Conservation (phyloP, 345 rosid species). For the Eucalyptus guilfoylei region DNA sequence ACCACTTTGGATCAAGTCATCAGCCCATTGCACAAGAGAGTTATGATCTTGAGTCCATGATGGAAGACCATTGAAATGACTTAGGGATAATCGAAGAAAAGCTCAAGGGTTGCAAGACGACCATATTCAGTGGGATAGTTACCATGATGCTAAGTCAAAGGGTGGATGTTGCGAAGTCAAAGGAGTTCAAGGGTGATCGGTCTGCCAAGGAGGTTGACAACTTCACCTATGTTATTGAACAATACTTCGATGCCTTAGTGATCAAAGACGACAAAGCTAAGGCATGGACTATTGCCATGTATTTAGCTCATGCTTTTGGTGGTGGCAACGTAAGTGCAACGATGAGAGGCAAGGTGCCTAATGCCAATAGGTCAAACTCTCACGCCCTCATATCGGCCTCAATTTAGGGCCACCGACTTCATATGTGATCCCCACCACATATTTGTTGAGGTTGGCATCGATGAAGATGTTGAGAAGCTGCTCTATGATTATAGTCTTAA, state of each 20-base stretch:
- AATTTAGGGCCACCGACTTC: background rate
- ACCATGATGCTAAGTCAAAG: background rate
- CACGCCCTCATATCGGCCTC: background rate
- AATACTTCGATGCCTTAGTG: background rate
- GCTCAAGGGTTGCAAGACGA: background rate
- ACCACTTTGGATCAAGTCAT: background rate
- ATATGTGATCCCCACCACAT: background rate
- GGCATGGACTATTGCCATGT: background rate
- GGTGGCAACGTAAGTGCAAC: background rate
- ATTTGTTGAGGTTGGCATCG: constrained; percentile 26
- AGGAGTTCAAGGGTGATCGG: background rate
- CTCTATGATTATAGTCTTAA: constrained; percentile 4
- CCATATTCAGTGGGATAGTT: background rate
- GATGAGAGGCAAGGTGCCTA: background rate
- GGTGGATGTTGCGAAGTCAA: rapidly evolving
- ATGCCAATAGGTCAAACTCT: background rate
- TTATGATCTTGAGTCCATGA: background rate
- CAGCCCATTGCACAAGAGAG: background rate
- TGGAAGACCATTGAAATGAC: background rate
- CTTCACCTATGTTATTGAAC: background rate
- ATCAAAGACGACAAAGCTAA: background rate
- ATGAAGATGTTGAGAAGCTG: constrained; percentile 16
- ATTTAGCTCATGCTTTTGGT: background rate
- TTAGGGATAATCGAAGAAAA: background rate
- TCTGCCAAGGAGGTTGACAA: background rate